Evolutionary conservation across 257 asterid genomes (phyloP), one percentile per base, ranked within the genome.

Genomic region (Anisodus acutangulus): DNA sequence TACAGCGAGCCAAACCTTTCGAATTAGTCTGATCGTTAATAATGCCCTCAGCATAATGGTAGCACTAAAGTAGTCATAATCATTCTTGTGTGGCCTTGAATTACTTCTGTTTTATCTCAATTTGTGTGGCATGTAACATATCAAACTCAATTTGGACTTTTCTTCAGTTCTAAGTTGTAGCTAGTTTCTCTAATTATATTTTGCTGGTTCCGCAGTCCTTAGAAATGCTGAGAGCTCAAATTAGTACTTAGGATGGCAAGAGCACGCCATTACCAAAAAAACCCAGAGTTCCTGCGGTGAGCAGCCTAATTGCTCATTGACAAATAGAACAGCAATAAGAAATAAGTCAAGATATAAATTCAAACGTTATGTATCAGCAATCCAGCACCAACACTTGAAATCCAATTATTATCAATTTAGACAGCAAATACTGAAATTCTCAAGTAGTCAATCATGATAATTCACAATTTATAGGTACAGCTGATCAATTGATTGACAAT

Each of bases 81-180:
- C 78, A 69, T 39, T 59, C 45, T 68, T 13, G 51, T 19, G 47
- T 37, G 59, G 41, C 80, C 80, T 72, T 72, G 41, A 51, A 22
- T 49, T 76, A 8, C 45, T 76, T 51, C 8, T 76, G 45, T 76
- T 22, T 22, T 76, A 19, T 19, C 81, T 13, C 39, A 66, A 22
- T 13, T 3, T 53, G 4, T 7, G 47, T 76, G 81, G 47, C 81
- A 3, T 51, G 1, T 49, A 51, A 51, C 26, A 49, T 49, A 15
- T 51, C 47, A 43, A 76, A 4, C 47, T 51, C 26, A 26, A 1
- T 51, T 51, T 55, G 11, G n/a, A 31, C 31, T 51, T 16, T 51
- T 51, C 63, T 59, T 16, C 31, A 17, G 35, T 74, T 51, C 4
- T 17, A 13, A 51, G 10, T 51, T 26, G 49, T 51, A 13, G 13